Base-by-base conservation (phyloP, 1,284 basidiomycete genomes). In the Afroboletus lepidellus region DNA sequence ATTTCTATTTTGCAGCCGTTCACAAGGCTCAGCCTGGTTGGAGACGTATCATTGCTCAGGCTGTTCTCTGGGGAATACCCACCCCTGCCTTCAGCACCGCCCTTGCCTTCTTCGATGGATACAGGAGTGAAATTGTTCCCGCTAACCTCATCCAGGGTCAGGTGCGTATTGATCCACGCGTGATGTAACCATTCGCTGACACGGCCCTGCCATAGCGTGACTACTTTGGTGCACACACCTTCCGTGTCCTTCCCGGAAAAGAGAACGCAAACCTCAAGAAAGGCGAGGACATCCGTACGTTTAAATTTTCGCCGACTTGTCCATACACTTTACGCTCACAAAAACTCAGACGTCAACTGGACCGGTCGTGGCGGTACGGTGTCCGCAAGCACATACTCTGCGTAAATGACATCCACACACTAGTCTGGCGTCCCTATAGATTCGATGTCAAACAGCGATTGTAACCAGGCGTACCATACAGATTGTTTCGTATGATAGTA, bases 81-180 rank as follows among this genome's bases (percentile, higher is more conserved):
- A 90, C 93, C 45, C 95, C 96, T 34, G 94, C 94, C 30, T 93
- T 94, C 80, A 94, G 92, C 77, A 96, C 94, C 51, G 95, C 96
- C 47, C 83, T 99, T 47, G 92, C 96, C 59, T 99, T 99, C 90
- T 98, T 97, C 72, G 97, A 99, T 73, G 97, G 97, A 47, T 99
- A 98, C 83, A 78, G 88, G 68, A 90, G 87, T 60, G 96, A 94
- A 67, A 78, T 91, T 58, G 83, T 98, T 53, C 93, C 96, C 36
- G 97, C 97, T 55, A 94, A 95, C 78, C 78, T 99, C 57, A 75
- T 98, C 64, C 96, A 99, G 78, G 96, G 84, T 50, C 96, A 98
- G 77, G 85, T 85, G 57, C 33, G 71, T 41, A 25, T 46, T 38
- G 3, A 29, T 37, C 38, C 30, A 8, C 47, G 20, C 18, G 5